Conservation (phyloP, 306 rosid genomes). For the Pyrus bretschneideri region DNA sequence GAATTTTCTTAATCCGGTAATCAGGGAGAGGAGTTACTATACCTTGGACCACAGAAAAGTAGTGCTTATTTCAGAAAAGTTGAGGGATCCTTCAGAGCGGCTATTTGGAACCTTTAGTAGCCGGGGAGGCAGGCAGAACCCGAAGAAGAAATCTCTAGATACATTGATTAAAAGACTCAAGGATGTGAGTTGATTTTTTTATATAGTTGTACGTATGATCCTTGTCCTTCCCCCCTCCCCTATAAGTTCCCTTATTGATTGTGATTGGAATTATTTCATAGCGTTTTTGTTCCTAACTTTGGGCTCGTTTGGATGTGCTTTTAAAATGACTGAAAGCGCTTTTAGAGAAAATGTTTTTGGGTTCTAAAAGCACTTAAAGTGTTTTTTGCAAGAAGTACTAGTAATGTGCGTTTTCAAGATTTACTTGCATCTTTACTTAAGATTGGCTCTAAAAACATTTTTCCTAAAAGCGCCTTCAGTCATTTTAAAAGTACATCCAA, state of each 20-base stretch:
- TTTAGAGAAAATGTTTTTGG: no score
- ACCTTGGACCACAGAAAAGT: slow-evolving; percentile 82
- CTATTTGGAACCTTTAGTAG: slow-evolving; percentile 88
- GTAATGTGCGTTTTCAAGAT: no score
- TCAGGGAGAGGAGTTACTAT: slow-evolving; percentile 88
- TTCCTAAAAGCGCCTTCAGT: no score
- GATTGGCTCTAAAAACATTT: no score
- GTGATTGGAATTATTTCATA: slow-evolving; percentile 36
- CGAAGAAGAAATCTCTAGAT: slow-evolving; percentile 76
- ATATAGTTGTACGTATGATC: slow-evolving; percentile 41
- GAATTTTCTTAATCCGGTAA: slow-evolving; percentile 85
- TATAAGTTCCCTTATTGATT: slow-evolving; percentile 24
- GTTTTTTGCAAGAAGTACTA: no score
- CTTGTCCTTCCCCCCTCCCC: slow-evolving; percentile 17
- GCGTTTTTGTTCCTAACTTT: slow-evolving; percentile 40
- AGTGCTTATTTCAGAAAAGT: slow-evolving; percentile 67
- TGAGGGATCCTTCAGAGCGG: slow-evolving; percentile 86
- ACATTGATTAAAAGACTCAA: slow-evolving; percentile 76
- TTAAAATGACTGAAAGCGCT: no score
- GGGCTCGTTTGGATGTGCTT: not conserved
- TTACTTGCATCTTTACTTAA: no score
- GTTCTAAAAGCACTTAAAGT: no score
- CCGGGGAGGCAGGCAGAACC: slow-evolving; percentile 83
- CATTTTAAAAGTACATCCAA: no score
- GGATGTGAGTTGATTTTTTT: slow-evolving; percentile 67